Conservation (phyloP, 208 protist species). For the Acanthamoeba castellanii region DNA sequence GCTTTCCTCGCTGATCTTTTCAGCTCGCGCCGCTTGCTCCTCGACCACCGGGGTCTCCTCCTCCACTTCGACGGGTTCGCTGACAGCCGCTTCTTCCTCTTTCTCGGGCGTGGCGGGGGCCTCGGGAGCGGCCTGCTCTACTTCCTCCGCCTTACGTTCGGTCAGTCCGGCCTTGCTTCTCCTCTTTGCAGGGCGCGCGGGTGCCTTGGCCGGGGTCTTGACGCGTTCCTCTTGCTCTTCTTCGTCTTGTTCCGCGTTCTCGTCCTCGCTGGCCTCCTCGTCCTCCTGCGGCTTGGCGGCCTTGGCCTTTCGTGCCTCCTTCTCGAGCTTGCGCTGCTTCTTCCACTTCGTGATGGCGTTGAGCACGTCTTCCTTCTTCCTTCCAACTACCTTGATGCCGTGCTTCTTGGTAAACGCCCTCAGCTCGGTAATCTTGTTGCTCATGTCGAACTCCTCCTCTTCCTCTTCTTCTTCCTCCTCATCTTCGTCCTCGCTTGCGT, state of each 20-base stretch:
- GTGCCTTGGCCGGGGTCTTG: too few species aligned
- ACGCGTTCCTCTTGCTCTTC: too few species aligned
- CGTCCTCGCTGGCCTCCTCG: background rate
- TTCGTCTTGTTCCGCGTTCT: too few species aligned
- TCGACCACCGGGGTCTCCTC: background rate
- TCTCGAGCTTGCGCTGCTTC: background rate
- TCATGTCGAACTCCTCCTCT: constrained; percentile 7
- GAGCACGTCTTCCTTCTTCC: constrained; percentile 21
- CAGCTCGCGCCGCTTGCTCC: background rate
- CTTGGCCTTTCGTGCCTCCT: background rate
- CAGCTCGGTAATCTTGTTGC: background rate
- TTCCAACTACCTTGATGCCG: constrained; percentile 5
- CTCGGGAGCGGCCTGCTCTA: background rate
- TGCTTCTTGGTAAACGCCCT: background rate
- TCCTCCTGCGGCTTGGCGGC: background rate
- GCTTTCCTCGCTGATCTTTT: background rate
- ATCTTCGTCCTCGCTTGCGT: background rate
- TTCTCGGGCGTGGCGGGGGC: background rate
- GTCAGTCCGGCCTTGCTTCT: background rate
- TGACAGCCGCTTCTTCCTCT: background rate
- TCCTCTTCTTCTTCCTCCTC: background rate
- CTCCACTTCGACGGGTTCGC: background rate
- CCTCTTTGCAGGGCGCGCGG: background rate
- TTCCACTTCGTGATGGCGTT: constrained; percentile 25
- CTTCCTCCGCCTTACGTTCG: background rate